Percentiles rank a stretch among this genome's conserved stretches.
These are phyloP conservation scores for Podila clonocystis DNA, from an alignment of 192 early-diverging fungal genomes.

Conservation along the genomic window DNA sequence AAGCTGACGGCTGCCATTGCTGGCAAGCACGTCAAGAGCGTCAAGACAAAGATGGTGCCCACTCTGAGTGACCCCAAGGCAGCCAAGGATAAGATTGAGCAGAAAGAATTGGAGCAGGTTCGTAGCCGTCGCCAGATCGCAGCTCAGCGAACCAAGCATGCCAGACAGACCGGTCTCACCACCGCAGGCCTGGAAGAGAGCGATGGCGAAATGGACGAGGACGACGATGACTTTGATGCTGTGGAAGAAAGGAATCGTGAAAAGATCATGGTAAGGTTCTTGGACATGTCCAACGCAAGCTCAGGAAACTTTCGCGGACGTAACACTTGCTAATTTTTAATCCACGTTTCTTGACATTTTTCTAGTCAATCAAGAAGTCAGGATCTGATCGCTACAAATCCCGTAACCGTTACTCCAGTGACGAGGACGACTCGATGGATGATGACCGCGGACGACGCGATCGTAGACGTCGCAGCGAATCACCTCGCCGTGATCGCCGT, in stretches of 20 bases:
- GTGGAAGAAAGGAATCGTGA: constrained; percentile 44
- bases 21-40: constrained; percentile 71
- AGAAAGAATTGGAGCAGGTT: constrained; percentile 46
- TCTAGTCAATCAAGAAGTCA: constrained; percentile 47
- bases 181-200: constrained; percentile 42
- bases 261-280: constrained; percentile 47
- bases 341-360: background rate
- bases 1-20: constrained; percentile 74
- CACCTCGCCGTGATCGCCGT: constrained; percentile 18
- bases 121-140: constrained; percentile 68
- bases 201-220: constrained; percentile 50
- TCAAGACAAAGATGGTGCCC: constrained; percentile 70
- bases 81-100: constrained; percentile 67
- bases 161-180: constrained; percentile 47
- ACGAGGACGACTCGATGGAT: constrained; percentile 67
- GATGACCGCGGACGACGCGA: constrained; percentile 55
- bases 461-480: constrained; percentile 25
- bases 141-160: constrained; percentile 61
- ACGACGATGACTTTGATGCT: constrained; percentile 58
- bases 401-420: constrained; percentile 33
- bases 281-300: background rate
- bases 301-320: background rate
- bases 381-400: constrained; percentile 49
- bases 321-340: background rate
- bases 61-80: constrained; percentile 77